Evolutionary conservation across 1,284 basidiomycete species (phyloP), one percentile per base, ranked within the genome.

Genomic region (Rhodofomes roseus): DNA sequence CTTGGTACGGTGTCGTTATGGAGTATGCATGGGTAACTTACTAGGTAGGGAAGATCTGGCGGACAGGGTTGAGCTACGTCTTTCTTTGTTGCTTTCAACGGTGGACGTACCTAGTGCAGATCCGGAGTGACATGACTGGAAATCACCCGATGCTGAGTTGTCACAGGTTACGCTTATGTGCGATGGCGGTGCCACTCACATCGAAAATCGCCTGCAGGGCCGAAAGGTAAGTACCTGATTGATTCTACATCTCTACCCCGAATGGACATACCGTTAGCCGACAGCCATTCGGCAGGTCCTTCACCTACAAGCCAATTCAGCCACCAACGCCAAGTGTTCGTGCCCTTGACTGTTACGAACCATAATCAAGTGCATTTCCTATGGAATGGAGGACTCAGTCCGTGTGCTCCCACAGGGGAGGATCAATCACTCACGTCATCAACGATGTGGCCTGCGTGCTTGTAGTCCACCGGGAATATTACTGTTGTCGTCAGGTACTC

Each of bases 401-500:
- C 4, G 12, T 18, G 27, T 14, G 12, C 11, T 4, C 2, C 16
- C 16, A n/a, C 11, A 5, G 31, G 8, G 8, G 7, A 14, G 27
- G 23, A 12, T 0, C 27, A 27, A 2, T 12, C 5, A 77, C 84
- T 69, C 63, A 92, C 90, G 72, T 95, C 91, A 68, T 95, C 93
- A 7, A 87, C 70, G 58, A 95, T 90, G 58, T 87, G 76, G 0
- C 90, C 89, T 0, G 78, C 74, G 39, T 75, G 76, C 75, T 89
- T 81, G 71, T 85, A 89, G 71, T 95, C 93, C 41, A 92, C 66
- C 0, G 93, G 93, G 68, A 83, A 93, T 27, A 77, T 75, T 23
- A 75, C 75, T 75, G 39, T 8, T 40, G 23, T 9, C 4, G 18
- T 22, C 4, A 9, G 25, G 9, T 34, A 16, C 40, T 41, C 23